Percentiles rank a stretch among this genome's conserved stretches.
Evolutionary conservation across 768 basidiomycete genomes (phyloP).

Genomic region (Suillus variegatus): DNA sequence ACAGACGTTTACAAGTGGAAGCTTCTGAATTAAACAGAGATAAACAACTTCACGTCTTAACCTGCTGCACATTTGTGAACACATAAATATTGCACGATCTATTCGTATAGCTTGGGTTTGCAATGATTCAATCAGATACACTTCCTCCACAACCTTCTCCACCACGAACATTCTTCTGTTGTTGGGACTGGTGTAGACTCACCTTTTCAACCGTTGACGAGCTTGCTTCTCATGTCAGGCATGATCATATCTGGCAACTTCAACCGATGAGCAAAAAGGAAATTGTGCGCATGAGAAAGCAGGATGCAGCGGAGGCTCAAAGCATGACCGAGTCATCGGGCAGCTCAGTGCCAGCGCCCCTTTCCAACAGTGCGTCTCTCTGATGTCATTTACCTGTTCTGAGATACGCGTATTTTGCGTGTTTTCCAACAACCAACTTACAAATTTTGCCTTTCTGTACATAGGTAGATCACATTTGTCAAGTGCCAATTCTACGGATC

Average conservation of each 20-base stretch:
- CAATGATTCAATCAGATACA: not conserved
- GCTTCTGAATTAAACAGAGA: conserved; percentile 16
- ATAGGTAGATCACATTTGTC: not conserved
- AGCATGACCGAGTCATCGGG: not conserved
- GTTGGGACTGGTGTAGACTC: conserved; percentile 55
- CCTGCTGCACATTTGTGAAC: not conserved
- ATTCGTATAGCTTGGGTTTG: not conserved
- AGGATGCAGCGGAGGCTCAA: conserved; percentile 35
- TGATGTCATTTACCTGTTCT: not conserved
- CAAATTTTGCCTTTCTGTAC: not conserved
- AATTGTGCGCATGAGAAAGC: conserved; percentile 38
- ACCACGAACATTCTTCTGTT: conserved; percentile 38
- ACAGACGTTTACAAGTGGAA: not conserved
- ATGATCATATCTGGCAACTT: conserved; percentile 47
- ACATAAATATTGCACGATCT: not conserved
- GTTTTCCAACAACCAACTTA: conserved; percentile 1
- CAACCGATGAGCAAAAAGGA: conserved; percentile 47
- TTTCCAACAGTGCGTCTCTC: not conserved
- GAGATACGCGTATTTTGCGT: not conserved
- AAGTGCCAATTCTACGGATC: not conserved
- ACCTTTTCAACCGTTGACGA: conserved; percentile 39
- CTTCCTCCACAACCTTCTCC: conserved; percentile 8
- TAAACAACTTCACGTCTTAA: conserved; percentile 18
- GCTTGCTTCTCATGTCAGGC: conserved; percentile 47
- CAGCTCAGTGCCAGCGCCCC: not conserved